Evolutionary conservation across 208 protist species (phyloP), one percentile per base, ranked within the genome.

Genomic region (Trypanosoma avium): DNA sequence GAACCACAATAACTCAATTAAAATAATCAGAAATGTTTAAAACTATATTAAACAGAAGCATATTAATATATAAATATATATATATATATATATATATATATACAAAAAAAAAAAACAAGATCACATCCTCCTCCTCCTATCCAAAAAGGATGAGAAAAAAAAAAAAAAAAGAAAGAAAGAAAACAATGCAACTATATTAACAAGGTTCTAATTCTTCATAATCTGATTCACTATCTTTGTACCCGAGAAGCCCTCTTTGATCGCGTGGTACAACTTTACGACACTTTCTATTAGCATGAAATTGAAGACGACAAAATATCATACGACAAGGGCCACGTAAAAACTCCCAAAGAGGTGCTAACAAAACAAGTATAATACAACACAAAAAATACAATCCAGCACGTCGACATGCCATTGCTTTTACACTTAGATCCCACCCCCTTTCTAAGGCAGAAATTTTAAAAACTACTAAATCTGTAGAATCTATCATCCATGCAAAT

Each of bases 401-500:
- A 56, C 67, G 67, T 12, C 67, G 58, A 29, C 67, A 73, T 3
- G 67, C 67, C 52, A 53, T 54, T 30, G 67, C 67, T 42, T 73
- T 73, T 26, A 60, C 42, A 6, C 29, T 33, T 43, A 67, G 21
- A 30, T 61, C 67, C 67, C 67, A 73, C 5, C 50, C 50, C 15
- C 32, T 49, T 43, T 73, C 67, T 19, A 73, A 17, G 7, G 67
- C 57, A 19, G 67, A 59, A 43, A 73, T 64, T 2, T 24, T 29
- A 46, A 73, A 73, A 2, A 47, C 59, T 32, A 35, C 49, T 22
- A 73, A 29, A 19, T 60, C 45, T 22, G 57, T 64, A 36, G 67
- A 67, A 19, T 73, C 67, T 38, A 73, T 73, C 59, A 73, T 73
- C 59, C 50, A 73, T 12, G 59, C 67, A 55, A 73, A 73, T 15